phyloP scores from a whole-genome alignment of 441 rosid species.

The Euphorbia schlechtendalii region DNA sequence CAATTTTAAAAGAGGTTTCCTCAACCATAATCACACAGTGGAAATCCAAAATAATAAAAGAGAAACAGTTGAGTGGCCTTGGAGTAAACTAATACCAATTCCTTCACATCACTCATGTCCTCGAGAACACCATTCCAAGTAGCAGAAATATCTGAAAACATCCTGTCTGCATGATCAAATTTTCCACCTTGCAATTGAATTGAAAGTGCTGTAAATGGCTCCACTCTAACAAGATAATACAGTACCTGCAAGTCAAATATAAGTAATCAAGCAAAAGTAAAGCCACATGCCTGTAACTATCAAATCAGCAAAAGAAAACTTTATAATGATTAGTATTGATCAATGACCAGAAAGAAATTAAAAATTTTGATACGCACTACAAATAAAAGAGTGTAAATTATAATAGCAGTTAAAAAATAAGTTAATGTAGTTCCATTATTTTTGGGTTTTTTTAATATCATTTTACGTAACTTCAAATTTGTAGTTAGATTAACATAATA shows the following conservation, averaged over 20 bases:
- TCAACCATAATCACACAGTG: constrained; percentile 13
- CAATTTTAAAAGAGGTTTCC: constrained; percentile 6
- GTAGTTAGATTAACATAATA: too few species aligned
- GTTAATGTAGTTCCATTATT: too few species aligned
- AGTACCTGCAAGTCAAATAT: constrained; percentile 59
- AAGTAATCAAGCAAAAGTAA: constrained; percentile 19
- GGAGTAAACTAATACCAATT: constrained; percentile 52
- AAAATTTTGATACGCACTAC: neutral
- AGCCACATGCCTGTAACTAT: constrained; percentile 5
- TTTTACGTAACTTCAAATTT: too few species aligned
- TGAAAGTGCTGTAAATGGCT: constrained; percentile 94
- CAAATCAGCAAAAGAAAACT: neutral
- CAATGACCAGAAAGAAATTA: neutral
- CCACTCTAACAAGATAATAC: constrained; percentile 93
- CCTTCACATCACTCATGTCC: constrained; percentile 99
- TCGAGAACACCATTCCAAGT: constrained; percentile 99
- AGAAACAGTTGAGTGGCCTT: constrained; percentile 12
- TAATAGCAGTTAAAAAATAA: too few species aligned
- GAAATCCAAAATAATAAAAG: constrained; percentile 6
- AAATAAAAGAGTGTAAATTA: too few species aligned
- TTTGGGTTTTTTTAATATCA: too few species aligned
- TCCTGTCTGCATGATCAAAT: constrained; percentile 97
- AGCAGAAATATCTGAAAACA: constrained; percentile 90
- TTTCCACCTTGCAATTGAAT: constrained; percentile 99
- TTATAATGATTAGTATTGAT: too few species aligned